Conservation (phyloP, 208 protist genomes). For the Trypanosoma mega region DNA sequence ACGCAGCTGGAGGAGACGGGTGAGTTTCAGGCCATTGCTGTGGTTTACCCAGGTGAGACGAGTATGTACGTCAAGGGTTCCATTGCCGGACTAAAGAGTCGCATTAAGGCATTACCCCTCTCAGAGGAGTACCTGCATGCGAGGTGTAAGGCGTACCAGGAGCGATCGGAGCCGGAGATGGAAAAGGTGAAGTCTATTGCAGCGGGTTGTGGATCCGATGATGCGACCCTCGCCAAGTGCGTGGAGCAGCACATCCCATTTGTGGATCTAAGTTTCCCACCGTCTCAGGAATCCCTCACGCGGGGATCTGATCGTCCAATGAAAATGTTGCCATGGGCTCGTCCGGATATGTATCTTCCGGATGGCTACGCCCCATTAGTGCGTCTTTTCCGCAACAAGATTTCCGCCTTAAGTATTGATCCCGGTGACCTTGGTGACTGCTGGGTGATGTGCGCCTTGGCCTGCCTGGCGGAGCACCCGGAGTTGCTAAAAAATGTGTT, state of each 20-base stretch:
- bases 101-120: slow-evolving; percentile 54
- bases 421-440: slow-evolving; percentile 54
- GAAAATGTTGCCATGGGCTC: slow-evolving; percentile 26
- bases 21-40: slow-evolving; percentile 11
- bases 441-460: slow-evolving; percentile 70
- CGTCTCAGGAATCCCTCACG: slow-evolving; percentile 27
- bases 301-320: slow-evolving; percentile 8
- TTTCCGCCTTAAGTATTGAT: slow-evolving; percentile 30
- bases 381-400: slow-evolving; percentile 28
- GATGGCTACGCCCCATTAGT: slow-evolving; percentile 8
- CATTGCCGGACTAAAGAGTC: slow-evolving; percentile 19
- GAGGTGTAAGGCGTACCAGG: slow-evolving; percentile 1
- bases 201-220: slow-evolving; percentile 7
- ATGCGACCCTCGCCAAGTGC: slow-evolving; percentile 23
- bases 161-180: slow-evolving; percentile 19
- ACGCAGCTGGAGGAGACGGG: slow-evolving; percentile 6
- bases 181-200: slow-evolving; percentile 5
- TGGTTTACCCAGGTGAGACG: slow-evolving; percentile 31
- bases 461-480: slow-evolving; percentile 52
- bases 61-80: slow-evolving; percentile 25
- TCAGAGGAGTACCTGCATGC: slow-evolving; percentile 38
- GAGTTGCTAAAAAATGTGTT: slow-evolving; percentile 49
- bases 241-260: slow-evolving; percentile 21
- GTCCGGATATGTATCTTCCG: slow-evolving; percentile 31
- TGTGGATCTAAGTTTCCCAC: slow-evolving; percentile 33